Evolutionary conservation across 2,329 filamentous ascomycete genomes (phyloP).

Genomic region (Pseudofabraea citricarpa): DNA sequence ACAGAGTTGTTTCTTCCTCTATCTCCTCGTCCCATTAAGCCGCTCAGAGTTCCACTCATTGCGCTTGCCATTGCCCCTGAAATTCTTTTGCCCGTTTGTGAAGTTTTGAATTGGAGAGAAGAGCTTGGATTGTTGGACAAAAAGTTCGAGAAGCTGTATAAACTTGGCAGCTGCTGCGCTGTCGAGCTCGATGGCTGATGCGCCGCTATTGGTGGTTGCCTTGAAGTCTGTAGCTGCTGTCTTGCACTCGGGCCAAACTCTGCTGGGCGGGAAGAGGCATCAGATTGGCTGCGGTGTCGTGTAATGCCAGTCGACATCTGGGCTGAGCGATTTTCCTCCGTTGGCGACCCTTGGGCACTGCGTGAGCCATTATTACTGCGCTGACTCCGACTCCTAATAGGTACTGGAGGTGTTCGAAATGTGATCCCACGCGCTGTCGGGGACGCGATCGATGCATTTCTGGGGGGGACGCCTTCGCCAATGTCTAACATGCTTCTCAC

Average conservation of each 20-base stretch:
- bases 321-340: conserved; percentile 32
- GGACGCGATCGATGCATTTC: conserved; percentile 19
- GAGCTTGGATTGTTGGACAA: conserved; percentile 42
- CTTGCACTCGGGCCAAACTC: conserved; percentile 40
- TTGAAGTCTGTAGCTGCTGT: too few relatives aligned
- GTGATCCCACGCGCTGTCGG: conserved; percentile 32
- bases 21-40: conserved; percentile 26
- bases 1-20: conserved; percentile 21
- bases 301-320: conserved; percentile 23
- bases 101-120: conserved; percentile 42
- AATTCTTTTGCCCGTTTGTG: conserved; percentile 38
- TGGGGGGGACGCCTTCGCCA: conserved; percentile 32
- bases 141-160: conserved; percentile 60
- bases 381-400: conserved; percentile 54
- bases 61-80: conserved; percentile 46
- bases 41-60: conserved; percentile 47
- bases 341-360: conserved; percentile 44
- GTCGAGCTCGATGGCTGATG: too few relatives aligned
- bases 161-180: too few relatives aligned
- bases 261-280: conserved; percentile 42
- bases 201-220: too few relatives aligned
- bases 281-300: conserved; percentile 45
- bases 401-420: conserved; percentile 28
- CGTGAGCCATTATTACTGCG: conserved; percentile 30
- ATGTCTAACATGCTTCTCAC: conserved; percentile 64